phyloP scores from a whole-genome alignment of 495 filamentous ascomycete genomes.

The Lasiosphaeria ovina region DNA sequence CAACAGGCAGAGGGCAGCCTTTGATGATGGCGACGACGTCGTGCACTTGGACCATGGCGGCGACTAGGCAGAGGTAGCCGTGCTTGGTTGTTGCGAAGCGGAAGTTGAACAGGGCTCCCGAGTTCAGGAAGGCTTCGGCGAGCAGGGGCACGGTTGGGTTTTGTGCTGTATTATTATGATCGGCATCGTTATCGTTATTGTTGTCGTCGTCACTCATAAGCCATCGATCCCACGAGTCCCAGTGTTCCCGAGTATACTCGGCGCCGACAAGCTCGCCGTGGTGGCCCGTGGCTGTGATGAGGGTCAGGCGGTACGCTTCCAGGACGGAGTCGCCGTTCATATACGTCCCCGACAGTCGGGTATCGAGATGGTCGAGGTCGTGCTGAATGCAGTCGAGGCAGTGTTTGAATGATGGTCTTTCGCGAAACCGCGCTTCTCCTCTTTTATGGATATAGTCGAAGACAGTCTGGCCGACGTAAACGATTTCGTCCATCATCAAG shows the following conservation, averaged over 20 bases:
- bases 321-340: neutral
- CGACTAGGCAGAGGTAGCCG: neutral
- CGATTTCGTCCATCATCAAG: slow-evolving; percentile 1
- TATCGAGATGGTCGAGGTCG: neutral
- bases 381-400: neutral
- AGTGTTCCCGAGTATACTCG: neutral
- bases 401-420: neutral
- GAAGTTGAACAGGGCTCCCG: neutral
- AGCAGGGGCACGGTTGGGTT: neutral
- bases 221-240: neutral
- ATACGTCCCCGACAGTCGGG: neutral
- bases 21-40: neutral
- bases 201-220: neutral
- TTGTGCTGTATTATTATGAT: no score
- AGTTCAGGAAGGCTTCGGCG: neutral
- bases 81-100: neutral
- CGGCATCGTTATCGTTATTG: neutral
- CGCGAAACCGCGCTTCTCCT: neutral
- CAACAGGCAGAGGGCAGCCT: neutral
- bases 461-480: neutral
- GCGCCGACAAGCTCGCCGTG: neutral
- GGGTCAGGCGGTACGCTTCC: neutral
- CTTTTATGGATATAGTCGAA: neutral
- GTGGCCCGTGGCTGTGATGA: neutral
- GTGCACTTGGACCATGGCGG: neutral